Evolutionary conservation across 2,329 filamentous ascomycete genomes (phyloP), one percentile per base, ranked within the genome.

Genomic region (Colletotrichum orbiculare): DNA sequence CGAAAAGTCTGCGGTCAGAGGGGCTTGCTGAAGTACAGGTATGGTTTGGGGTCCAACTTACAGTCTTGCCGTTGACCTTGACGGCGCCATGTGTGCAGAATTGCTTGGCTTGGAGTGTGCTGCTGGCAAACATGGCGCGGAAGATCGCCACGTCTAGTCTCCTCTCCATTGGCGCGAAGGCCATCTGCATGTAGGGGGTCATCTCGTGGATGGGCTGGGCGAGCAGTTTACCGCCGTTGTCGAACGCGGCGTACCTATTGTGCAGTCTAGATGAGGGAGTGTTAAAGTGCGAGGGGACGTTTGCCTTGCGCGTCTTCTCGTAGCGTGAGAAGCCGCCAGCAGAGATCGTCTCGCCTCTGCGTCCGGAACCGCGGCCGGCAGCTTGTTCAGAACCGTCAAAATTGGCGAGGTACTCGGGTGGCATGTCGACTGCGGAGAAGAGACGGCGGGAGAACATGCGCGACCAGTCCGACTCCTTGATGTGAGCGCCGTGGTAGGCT

Each of bases 151-250:
- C 94, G 75, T 99, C 96, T 67, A 99, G 80, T 72, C 96, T 87
- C 76, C 96, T 86, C 81, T 99, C 96, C 74, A 96, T 83, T 6
- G 96, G 96, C 64, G 93, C 93, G 81, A 92, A 99, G 3, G 91
- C 90, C 95, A 98, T 98, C 75, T 95, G 90, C 90, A 97, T 96
- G 75, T 97, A 98, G 8, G 96, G 96, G 38, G 91, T 96, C 74
- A 83, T 83, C 42, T 79, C 67, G 43, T 71, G 53, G 46, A 76
- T 73, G n/a, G 76, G 75, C 57, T 73, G 69, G 45, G 75, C 73
- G 43, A 78, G 66, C 60, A 76, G 70, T 45, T 71, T 61, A 34
- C 41, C 45, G 15, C 4, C 33, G 9, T 2, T 2, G 12, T 54
- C 60, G 8, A 8, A 13, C 2, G 1, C 8, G 54, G 13, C 54